Evolutionary conservation across 306 rosid species (phyloP).

Genomic region (Vicia sativa): DNA sequence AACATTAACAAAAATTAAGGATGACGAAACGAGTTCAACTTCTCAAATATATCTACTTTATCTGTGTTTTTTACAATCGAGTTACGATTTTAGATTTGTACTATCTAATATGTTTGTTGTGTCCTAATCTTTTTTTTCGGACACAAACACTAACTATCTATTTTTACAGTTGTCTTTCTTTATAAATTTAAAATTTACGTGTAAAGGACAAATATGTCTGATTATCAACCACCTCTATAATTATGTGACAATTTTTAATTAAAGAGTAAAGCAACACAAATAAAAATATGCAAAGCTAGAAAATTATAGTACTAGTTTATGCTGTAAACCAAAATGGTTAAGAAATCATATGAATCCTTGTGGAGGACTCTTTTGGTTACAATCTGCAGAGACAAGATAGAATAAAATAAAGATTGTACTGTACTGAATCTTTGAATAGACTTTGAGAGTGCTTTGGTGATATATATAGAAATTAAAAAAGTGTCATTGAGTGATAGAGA

Average conservation of each 20-base stretch:
- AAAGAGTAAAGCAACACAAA: neutral
- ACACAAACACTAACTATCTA: too few species aligned
- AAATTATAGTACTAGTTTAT: neutral
- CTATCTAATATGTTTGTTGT: too few species aligned
- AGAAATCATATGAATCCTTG: neutral
- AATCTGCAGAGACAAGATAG: slow-evolving; percentile 13
- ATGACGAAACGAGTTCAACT: too few species aligned
- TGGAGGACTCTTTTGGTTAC: slow-evolving; percentile 35
- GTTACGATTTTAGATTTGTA: too few species aligned
- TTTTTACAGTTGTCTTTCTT: too few species aligned
- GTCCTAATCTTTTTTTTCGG: too few species aligned
- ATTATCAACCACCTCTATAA: too few species aligned
- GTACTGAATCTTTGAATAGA: slow-evolving; percentile 31
- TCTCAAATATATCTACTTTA: too few species aligned
- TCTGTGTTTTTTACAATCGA: too few species aligned
- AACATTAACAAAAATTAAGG: too few species aligned
- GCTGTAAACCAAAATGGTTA: slow-evolving; percentile 10
- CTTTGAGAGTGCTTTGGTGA: slow-evolving; percentile 32
- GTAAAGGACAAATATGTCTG: too few species aligned
- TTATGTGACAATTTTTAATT: slow-evolving; percentile 6
- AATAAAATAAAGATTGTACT: slow-evolving; percentile 33
- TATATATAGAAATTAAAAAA: slow-evolving; percentile 25
- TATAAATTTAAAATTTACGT: too few species aligned
- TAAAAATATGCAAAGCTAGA: slow-evolving; percentile 16
- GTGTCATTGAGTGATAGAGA: slow-evolving; percentile 27